phyloP scores from a whole-genome alignment of 1,139 yeast genomes.

The Yamadazyma aaseri region DNA sequence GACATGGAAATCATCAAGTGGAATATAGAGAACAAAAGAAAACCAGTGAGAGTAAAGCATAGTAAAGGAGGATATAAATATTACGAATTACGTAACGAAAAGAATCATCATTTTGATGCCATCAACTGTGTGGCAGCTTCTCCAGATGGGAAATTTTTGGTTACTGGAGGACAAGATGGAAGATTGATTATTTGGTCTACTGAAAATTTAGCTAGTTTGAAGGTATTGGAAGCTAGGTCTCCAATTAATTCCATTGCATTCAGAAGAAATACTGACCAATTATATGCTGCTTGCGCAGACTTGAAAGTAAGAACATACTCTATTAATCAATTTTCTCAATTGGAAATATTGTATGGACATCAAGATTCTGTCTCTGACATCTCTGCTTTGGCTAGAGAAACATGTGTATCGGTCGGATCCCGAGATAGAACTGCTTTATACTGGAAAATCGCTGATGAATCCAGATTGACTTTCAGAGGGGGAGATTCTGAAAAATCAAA shows the following conservation, averaged over 20 bases:
- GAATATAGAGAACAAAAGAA: slow-evolving; percentile 40
- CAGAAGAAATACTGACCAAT: slow-evolving; percentile 77
- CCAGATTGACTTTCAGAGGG: slow-evolving; percentile 89
- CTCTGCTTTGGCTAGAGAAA: slow-evolving; percentile 75
- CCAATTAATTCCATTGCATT: slow-evolving; percentile 72
- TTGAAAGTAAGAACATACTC: slow-evolving; percentile 85
- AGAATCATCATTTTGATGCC: slow-evolving; percentile 71
- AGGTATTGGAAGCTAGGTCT: slow-evolving; percentile 76
- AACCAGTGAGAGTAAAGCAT: slow-evolving; percentile 63
- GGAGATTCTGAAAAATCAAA: slow-evolving; percentile 63
- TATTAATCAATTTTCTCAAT: slow-evolving; percentile 80
- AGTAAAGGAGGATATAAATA: slow-evolving; percentile 60
- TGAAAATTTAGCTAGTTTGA: slow-evolving; percentile 70
- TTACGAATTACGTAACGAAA: slow-evolving; percentile 34
- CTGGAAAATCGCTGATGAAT: slow-evolving; percentile 96
- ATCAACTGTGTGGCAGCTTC: slow-evolving; percentile 79
- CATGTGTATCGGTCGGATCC: slow-evolving; percentile 94
- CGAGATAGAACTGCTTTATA: slow-evolving; percentile 93
- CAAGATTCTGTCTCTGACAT: slow-evolving; percentile 87
- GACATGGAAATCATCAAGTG: slow-evolving; percentile 81
- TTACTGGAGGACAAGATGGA: slow-evolving; percentile 86
- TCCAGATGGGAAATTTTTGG: slow-evolving; percentile 83
- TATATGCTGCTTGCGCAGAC: slow-evolving; percentile 92
- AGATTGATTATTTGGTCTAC: slow-evolving; percentile 83
- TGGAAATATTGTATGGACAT: slow-evolving; percentile 91